phyloP scores from a whole-genome alignment of 2,329 filamentous ascomycete species.

The Chrysoporthe deuterocubensis region DNA sequence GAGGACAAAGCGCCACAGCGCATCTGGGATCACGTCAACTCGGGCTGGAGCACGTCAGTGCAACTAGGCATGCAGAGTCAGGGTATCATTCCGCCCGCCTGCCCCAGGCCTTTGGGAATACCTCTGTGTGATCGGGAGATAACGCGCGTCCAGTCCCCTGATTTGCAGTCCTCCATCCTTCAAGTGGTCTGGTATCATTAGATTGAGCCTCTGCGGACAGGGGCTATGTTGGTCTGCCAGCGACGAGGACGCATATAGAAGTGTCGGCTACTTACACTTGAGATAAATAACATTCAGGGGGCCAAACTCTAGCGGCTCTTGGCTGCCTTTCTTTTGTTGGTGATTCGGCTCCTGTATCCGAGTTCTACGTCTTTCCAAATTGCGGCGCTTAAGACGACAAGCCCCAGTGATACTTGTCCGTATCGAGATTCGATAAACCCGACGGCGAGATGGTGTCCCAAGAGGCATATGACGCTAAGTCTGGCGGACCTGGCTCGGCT shows the following conservation, averaged over 20 bases:
- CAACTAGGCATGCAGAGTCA: background rate
- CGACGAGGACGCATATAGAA: too few relatives aligned
- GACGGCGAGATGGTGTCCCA: background rate
- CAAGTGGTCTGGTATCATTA: too few relatives aligned
- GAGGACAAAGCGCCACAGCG: background rate
- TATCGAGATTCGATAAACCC: background rate
- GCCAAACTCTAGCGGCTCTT: background rate
- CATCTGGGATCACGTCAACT: conserved; percentile 11
- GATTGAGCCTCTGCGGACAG: too few relatives aligned
- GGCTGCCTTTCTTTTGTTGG: background rate
- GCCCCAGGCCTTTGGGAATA: background rate
- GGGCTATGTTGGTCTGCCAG: too few relatives aligned
- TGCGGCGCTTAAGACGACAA: background rate
- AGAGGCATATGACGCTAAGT: background rate
- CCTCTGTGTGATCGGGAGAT: background rate
- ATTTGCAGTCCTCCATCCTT: background rate
- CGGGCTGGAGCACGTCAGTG: conserved; percentile 17
- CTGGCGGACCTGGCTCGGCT: background rate
- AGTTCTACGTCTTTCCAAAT: too few relatives aligned
- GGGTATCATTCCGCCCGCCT: background rate
- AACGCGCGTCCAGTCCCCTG: background rate
- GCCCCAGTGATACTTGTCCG: background rate
- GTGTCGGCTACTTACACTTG: too few relatives aligned
- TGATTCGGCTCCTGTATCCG: background rate
- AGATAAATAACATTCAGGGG: background rate